A percentile compares a stretch with the other conserved stretches of the same genome.
Conservation (phyloP, 2,329 filamentous ascomycete species). For the Davidsoniella australis region DNA sequence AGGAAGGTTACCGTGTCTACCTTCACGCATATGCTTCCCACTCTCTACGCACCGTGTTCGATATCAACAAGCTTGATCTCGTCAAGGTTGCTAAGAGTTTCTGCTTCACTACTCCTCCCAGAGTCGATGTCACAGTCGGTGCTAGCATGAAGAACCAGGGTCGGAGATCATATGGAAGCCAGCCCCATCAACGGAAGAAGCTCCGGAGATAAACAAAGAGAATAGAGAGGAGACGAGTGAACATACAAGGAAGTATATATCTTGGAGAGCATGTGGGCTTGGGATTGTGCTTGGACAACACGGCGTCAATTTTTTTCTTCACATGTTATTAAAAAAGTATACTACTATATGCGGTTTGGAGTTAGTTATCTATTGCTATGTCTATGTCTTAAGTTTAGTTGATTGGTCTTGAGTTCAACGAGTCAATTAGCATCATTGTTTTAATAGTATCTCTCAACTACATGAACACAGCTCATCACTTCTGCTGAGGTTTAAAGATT, state of each 20-base stretch:
- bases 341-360: constrained; percentile 6
- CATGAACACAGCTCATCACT: too few relatives aligned
- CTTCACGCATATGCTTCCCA: constrained; percentile 85
- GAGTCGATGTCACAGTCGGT: constrained; percentile 70
- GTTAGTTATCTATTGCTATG: constrained; percentile 8
- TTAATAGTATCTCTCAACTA: not conserved
- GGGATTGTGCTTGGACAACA: not conserved
- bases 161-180: constrained; percentile 58
- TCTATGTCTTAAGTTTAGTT: not conserved
- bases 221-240: not conserved
- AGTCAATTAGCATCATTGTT: not conserved
- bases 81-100: constrained; percentile 73
- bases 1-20: constrained; percentile 72
- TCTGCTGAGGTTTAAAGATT: too few relatives aligned
- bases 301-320: not conserved
- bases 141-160: constrained; percentile 62
- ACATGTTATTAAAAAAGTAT: constrained; percentile 6
- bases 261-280: not conserved
- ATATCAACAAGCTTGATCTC: constrained; percentile 69
- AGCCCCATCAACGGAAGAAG: constrained; percentile 43
- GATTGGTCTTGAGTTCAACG: not conserved
- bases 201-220: constrained; percentile 12
- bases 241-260: not conserved
- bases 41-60: constrained; percentile 41
- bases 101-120: constrained; percentile 59